phyloP scores from a whole-genome alignment of 2,329 filamentous ascomycete genomes.

The Emmonsia crescens region DNA sequence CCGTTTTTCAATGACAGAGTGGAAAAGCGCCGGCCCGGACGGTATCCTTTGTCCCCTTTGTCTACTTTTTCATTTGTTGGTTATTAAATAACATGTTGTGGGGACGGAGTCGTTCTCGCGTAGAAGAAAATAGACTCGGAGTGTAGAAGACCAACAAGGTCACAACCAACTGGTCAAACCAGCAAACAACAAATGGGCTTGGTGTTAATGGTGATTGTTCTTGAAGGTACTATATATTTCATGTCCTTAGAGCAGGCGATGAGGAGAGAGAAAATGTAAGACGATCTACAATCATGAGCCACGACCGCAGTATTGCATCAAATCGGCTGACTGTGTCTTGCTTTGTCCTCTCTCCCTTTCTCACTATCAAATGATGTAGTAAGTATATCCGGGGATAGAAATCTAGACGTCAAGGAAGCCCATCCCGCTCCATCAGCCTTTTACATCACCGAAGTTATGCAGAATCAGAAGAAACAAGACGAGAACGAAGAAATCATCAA shows the following conservation, averaged over 20 bases:
- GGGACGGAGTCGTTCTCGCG: neutral
- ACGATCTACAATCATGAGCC: too few relatives aligned
- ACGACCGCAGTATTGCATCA: too few relatives aligned
- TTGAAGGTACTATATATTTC: neutral
- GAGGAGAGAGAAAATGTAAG: too few relatives aligned
- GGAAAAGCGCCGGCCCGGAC: neutral
- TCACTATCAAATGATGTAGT: neutral
- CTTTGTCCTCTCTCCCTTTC: neutral
- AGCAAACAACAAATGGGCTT: neutral
- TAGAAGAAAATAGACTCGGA: neutral
- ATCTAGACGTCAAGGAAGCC: neutral
- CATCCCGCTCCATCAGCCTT: too few relatives aligned
- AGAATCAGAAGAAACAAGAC: neutral
- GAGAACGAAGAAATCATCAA: neutral
- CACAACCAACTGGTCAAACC: neutral
- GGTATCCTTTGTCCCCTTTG: neutral
- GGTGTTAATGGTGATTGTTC: neutral
- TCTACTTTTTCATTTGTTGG: neutral
- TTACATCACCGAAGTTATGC: too few relatives aligned
- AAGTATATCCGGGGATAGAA: neutral
- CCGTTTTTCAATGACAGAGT: neutral
- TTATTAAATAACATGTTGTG: neutral
- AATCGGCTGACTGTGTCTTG: too few relatives aligned
- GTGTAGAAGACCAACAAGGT: neutral
- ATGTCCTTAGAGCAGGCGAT: too few relatives aligned